Percentiles rank a stretch among this genome's conserved stretches.
These are phyloP conservation scores for Brassica incana DNA, from an alignment of 345 rosid genomes.

Conservation along the genomic window DNA sequence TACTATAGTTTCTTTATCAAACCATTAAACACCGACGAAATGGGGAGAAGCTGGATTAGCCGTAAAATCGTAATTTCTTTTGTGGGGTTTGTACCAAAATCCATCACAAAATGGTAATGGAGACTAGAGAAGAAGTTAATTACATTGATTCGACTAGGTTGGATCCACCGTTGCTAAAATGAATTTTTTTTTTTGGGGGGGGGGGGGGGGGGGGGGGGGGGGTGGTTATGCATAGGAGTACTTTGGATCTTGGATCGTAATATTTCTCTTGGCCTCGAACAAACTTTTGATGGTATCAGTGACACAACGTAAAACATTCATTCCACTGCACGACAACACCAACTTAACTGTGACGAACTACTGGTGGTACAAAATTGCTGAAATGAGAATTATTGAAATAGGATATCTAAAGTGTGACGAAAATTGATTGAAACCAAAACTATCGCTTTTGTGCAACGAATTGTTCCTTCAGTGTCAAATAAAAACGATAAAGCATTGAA, in stretches of 20 bases:
- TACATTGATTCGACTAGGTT: too few relatives aligned
- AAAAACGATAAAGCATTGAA: slow-evolving; percentile 18
- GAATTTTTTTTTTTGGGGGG: too few relatives aligned
- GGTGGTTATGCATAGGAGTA: too few relatives aligned
- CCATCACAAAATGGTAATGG: background rate
- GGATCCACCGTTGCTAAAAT: too few relatives aligned
- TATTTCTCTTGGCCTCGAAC: too few relatives aligned
- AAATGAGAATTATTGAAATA: slow-evolving; percentile 6
- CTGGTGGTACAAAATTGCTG: too few relatives aligned
- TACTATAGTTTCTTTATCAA: background rate
- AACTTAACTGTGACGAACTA: too few relatives aligned
- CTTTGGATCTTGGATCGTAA: too few relatives aligned
- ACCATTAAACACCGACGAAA: background rate
- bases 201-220: too few relatives aligned
- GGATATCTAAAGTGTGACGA: background rate
- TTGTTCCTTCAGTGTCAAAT: slow-evolving; percentile 14
- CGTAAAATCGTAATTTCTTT: background rate
- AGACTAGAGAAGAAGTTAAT: background rate
- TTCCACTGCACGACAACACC: too few relatives aligned
- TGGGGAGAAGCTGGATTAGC: background rate
- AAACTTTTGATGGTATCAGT: too few relatives aligned
- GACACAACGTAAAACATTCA: too few relatives aligned
- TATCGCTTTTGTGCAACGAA: slow-evolving; percentile 28
- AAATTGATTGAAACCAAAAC: slow-evolving; percentile 26
- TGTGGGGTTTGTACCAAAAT: background rate